Conservation (phyloP, 805 yeast genomes). For the Candida sithepensis region DNA sequence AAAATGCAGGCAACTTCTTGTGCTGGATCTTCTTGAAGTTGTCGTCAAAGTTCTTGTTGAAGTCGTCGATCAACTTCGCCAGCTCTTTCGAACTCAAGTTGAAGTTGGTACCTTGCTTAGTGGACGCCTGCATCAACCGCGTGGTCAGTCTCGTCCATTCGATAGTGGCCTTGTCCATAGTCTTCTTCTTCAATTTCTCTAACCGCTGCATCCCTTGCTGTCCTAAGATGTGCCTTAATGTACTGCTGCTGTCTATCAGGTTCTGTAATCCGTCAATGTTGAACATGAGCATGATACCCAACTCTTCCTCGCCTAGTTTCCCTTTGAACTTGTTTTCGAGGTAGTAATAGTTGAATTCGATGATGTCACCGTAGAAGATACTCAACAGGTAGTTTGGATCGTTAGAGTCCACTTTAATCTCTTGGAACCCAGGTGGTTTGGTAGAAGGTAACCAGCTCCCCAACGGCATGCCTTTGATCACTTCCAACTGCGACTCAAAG, state of each 20-base stretch:
- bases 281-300: constrained; percentile 70
- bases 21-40: constrained; percentile 62
- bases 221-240: constrained; percentile 51
- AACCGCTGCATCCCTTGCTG: constrained; percentile 58
- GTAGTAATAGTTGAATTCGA: constrained; percentile 67
- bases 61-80: constrained; percentile 54
- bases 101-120: constrained; percentile 49
- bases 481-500: constrained; percentile 44
- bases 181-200: constrained; percentile 67
- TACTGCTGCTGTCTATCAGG: constrained; percentile 50
- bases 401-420: constrained; percentile 42
- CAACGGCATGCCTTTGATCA: constrained; percentile 49
- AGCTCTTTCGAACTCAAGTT: constrained; percentile 72
- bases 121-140: constrained; percentile 75
- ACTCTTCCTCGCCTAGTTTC: constrained; percentile 40
- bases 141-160: constrained; percentile 82
- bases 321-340: constrained; percentile 57
- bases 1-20: constrained; percentile 31
- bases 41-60: constrained; percentile 80
- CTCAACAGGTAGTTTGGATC: constrained; percentile 54
- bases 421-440: constrained; percentile 65
- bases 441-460: constrained; percentile 74
- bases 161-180: constrained; percentile 63
- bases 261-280: constrained; percentile 75
- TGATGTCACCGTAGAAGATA: constrained; percentile 68